Conservation (phyloP, 257 asterid species). For the Phtheirospermum japonicum region DNA sequence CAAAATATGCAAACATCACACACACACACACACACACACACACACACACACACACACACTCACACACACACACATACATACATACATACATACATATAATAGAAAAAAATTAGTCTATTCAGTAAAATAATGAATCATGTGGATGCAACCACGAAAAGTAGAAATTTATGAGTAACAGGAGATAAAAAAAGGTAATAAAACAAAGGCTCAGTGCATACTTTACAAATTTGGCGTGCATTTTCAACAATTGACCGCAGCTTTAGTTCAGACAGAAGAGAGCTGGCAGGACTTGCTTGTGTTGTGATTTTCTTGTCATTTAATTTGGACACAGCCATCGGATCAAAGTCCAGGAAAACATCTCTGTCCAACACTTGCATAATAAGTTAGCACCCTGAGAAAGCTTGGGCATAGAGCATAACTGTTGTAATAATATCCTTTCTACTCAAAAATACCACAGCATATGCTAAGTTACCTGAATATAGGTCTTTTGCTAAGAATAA, state of each 20-base stretch:
- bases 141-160: constrained; percentile 5
- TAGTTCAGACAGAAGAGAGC: constrained; percentile 79
- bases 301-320: constrained; percentile 81
- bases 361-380: constrained; percentile 47
- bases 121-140: too few relatives aligned
- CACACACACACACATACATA: too few relatives aligned
- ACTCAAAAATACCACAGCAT: constrained; percentile 19
- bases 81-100: not conserved
- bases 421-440: constrained; percentile 23
- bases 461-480: constrained; percentile 55
- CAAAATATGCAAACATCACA: too few relatives aligned
- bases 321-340: constrained; percentile 81
- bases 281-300: constrained; percentile 66
- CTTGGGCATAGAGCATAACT: constrained; percentile 17
- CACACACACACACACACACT: not conserved
- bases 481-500: constrained; percentile 72
- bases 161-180: too few relatives aligned
- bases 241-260: constrained; percentile 84
- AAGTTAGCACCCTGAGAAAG: constrained; percentile 33
- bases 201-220: constrained; percentile 35
- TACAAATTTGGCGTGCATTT: constrained; percentile 89
- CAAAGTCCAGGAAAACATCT: constrained; percentile 82
- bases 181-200: not conserved
- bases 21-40: not conserved
- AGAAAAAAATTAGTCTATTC: too few relatives aligned